Evolutionary conservation across 2,329 filamentous ascomycete species (phyloP), one percentile per base, ranked within the genome.

Genomic region (Aspergillus arachidicola): DNA sequence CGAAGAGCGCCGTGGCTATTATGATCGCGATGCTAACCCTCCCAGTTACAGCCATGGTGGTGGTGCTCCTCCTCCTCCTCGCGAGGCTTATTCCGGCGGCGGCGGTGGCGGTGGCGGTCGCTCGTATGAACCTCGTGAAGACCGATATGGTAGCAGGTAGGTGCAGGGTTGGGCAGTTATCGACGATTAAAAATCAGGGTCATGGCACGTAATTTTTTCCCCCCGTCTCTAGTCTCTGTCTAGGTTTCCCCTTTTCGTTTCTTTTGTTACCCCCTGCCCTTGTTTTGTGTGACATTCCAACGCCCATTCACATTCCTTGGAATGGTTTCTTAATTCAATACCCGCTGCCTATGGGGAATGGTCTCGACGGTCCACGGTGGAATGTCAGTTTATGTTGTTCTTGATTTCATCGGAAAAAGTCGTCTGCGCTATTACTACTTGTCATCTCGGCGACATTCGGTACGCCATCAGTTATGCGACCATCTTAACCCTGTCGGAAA

Each of bases 1-100:
- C 77, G 84, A 85, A 68, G 74, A 78, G 63, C 75, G 81, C 65
- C 81, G 78, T 68, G 78, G 82, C 64, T 85, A 85, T 74, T 85
- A 86, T 68, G 82, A 84, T 68, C 83, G 83, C 70, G 83, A 85
- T 70, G 81, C 82, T 68, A 82, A 83, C 70, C 76, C 79, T 77
- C 79, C 80, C 67, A 78, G 78, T 70, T 81, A 81, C 64, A 68
- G 67, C 51, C 78, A 78, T 43, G 74, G 57, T 60, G 74, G 57
- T 60, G 59, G 60, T 43, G 55, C 55, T 46, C 55, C 79, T 38
- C 71, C 74, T 67, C 75, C 77, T 64, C 70, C 76, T 32, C 78
- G 78, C 67, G 78, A 76, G 32, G 68, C 73, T 30, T 78, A 78
- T 66, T 53, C 67, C 57, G 63, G 63, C 23, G 51, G 63, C 46